Base-by-base conservation (phyloP, 805 yeast species). In the Candida palmyrensis region DNA sequence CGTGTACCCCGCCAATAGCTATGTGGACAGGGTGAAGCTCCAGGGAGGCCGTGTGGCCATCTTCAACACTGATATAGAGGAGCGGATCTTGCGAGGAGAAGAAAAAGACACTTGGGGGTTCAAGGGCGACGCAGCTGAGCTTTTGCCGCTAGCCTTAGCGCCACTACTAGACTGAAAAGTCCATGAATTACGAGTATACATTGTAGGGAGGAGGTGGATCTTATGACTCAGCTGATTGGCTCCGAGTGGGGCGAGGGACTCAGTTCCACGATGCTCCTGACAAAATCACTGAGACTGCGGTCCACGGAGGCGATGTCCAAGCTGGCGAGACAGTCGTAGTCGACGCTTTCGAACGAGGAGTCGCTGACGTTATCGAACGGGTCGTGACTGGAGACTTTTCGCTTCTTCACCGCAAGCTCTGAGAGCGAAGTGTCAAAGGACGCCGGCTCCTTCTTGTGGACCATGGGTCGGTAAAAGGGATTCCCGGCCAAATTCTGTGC, bases 1-100 rank as follows among this genome's bases (percentile, higher is more conserved):
- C 0, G 88, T 83, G 2, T 88, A 94, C 80, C 97, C 97, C 3
- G 95, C 95, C 3, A 87, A 89, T 40, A 85, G 95, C 9, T 88
- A 85, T 52, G 89, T 88, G 16, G 94, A 87, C 40, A 64, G 88
- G 41, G 84, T 85, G 2, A 63, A 63, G 40, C 66, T 66, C 38
- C 76, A 76, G 36, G 94, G 94, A 4, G 95, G 95, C 1, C 77
- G 76, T 41, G 81, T 86, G 13, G 96, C 95, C 1, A 73, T 88
- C 1, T 88, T 88, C 59, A 86, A 88, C 50, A 81, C 80, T 1
- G 87, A 78, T 31, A 68, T 72, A 14, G 79, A 73, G 10, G 66
- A 66, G 16, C 61, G 57, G 9, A 65, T 66, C 7, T 46, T 66
- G 18, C 45, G 57, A 0, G 68, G 72, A 1, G 59, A 62, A 24